phyloP scores from a whole-genome alignment of 2,329 filamentous ascomycete species.

The Didymella glomerata region DNA sequence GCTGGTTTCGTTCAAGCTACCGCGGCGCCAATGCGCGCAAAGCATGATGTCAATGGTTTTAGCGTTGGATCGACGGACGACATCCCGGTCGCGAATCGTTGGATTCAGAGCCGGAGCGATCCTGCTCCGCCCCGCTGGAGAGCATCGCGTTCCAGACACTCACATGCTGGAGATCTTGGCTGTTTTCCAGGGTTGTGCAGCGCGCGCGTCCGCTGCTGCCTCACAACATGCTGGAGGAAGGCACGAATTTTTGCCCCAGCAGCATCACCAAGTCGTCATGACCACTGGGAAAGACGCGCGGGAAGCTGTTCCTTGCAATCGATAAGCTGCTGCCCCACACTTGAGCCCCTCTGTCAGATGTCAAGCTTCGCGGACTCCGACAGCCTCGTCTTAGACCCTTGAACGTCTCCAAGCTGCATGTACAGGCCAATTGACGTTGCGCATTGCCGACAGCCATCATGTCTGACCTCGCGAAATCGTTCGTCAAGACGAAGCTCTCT shows the following conservation, averaged over 20 bases:
- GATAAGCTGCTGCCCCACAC: slow-evolving; percentile 17
- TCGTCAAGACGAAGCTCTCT: slow-evolving; percentile 77
- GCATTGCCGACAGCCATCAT: slow-evolving; percentile 57
- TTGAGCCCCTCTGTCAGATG: slow-evolving; percentile 21
- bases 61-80: slow-evolving; percentile 16
- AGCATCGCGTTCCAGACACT: not conserved
- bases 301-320: slow-evolving; percentile 25
- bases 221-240: not conserved
- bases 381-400: slow-evolving; percentile 5
- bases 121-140: slow-evolving; percentile 3
- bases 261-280: slow-evolving; percentile 7
- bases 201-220: slow-evolving; percentile 2
- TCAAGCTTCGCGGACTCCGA: slow-evolving; percentile 7
- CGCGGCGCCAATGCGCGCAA: slow-evolving; percentile 9
- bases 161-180: slow-evolving; percentile 1
- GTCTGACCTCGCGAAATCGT: slow-evolving; percentile 82
- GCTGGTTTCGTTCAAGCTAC: slow-evolving; percentile 23
- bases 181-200: not conserved
- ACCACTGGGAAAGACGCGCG: slow-evolving; percentile 1
- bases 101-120: slow-evolving; percentile 20
- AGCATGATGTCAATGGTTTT: slow-evolving; percentile 16
- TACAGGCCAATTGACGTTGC: not conserved
- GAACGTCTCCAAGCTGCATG: not conserved
- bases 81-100: slow-evolving; percentile 21
- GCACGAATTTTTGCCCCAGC: not conserved